Conservation (phyloP, 139 green algal genomes). For the Microglena sp. region DNA sequence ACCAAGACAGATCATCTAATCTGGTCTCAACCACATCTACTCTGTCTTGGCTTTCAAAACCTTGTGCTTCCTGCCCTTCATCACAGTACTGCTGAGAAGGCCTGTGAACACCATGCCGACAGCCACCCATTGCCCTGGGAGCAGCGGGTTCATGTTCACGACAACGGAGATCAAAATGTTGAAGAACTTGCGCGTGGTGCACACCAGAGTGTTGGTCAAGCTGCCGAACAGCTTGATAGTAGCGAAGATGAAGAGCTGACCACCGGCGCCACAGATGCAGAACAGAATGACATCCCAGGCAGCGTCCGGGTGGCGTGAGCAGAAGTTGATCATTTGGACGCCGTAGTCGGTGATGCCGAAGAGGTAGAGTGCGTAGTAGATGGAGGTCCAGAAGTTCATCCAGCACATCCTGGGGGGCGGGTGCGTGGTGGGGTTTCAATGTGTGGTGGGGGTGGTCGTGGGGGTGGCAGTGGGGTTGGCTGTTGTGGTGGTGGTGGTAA, state of each 20-base stretch:
- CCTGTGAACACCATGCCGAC: slow-evolving; percentile 87
- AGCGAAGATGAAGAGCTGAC: slow-evolving; percentile 98
- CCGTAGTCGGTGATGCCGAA: slow-evolving; percentile 45
- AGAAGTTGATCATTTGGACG: slow-evolving; percentile 68
- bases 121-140: slow-evolving; percentile 78
- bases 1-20: too few relatives aligned
- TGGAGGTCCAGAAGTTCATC: slow-evolving; percentile 93
- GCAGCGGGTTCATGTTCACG: slow-evolving; percentile 54
- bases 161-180: slow-evolving; percentile 82
- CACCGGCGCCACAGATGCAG: slow-evolving; percentile 82
- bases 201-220: slow-evolving; percentile 84
- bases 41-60: too few relatives aligned
- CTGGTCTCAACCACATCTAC: too few relatives aligned
- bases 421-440: not conserved
- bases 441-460: not conserved
- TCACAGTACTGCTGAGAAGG: slow-evolving; percentile 52
- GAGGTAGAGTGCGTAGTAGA: slow-evolving; percentile 70
- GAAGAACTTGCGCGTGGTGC: slow-evolving; percentile 98
- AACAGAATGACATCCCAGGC: slow-evolving; percentile 74
- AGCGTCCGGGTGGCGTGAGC: slow-evolving; percentile 55
- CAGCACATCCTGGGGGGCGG: slow-evolving; percentile 80
- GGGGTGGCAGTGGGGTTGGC: not conserved
- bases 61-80: slow-evolving; percentile 49
- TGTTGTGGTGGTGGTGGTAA: not conserved
- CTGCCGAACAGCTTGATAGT: slow-evolving; percentile 89